Percentiles rank a stretch among this genome's conserved stretches.
These are phyloP conservation scores for Epichloe bromicola DNA, from an alignment of 2,329 filamentous ascomycete species.

Conservation along the genomic window DNA sequence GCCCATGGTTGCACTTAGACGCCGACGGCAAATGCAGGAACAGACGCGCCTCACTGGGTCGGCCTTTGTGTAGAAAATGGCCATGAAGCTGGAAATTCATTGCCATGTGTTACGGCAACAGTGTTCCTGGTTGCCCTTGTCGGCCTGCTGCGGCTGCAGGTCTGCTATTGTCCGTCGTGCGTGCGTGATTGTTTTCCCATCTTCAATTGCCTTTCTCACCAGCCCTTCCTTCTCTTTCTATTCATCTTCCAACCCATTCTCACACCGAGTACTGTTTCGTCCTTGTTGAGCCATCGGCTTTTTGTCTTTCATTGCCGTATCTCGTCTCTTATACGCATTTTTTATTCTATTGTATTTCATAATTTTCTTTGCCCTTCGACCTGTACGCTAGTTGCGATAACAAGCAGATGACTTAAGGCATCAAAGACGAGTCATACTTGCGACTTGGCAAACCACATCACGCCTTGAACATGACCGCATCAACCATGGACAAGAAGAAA, in stretches of 20 bases:
- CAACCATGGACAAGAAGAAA: background rate
- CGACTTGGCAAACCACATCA: background rate
- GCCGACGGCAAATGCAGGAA: background rate
- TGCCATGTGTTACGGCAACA: background rate
- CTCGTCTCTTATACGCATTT: background rate
- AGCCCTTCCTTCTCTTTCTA: background rate
- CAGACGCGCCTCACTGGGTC: background rate
- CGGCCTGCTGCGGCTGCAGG: background rate
- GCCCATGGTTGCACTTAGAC: conserved; percentile 1
- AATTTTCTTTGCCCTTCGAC: background rate
- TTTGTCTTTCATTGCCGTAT: background rate
- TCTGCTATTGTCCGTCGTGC: background rate
- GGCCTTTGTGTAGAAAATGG: background rate
- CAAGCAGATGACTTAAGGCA: background rate
- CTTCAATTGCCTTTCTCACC: background rate
- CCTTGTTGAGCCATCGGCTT: background rate
- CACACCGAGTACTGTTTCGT: background rate
- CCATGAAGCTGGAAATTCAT: background rate
- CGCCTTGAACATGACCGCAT: conserved; percentile 5
- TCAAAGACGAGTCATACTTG: background rate
- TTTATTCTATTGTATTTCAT: background rate
- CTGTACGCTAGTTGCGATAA: background rate
- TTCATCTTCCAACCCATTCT: background rate
- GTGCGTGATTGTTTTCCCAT: conserved; percentile 7
- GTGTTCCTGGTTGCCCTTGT: background rate